phyloP scores from a whole-genome alignment of 352 stramenopile species.

The Hyaloperonospora brassicae region DNA sequence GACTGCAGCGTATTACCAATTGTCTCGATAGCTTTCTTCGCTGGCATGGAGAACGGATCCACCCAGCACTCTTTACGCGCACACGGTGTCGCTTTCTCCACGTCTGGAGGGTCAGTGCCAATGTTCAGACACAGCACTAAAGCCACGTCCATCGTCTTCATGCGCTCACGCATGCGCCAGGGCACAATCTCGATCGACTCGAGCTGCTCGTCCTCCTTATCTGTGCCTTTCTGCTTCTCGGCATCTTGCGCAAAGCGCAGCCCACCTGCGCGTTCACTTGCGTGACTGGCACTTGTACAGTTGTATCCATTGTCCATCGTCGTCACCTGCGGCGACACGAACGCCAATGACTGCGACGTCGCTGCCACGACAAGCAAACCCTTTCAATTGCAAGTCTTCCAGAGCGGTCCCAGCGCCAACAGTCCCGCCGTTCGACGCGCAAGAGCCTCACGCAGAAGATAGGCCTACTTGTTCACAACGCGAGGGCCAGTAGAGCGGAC shows the following conservation, averaged over 20 bases:
- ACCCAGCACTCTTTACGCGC: constrained; percentile 98
- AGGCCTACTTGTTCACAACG: neutral
- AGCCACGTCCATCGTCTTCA: constrained; percentile 91
- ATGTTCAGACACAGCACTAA: constrained; percentile 98
- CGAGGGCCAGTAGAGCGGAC: neutral
- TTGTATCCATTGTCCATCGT: constrained; percentile 11
- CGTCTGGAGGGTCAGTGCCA: constrained; percentile 95
- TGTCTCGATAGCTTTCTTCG: constrained; percentile 92
- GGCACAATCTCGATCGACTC: constrained; percentile 48
- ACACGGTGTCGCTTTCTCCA: constrained; percentile 94
- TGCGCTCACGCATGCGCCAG: constrained; percentile 81
- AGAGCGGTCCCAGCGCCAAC: neutral
- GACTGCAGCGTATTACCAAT: constrained; percentile 93
- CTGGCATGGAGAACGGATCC: constrained; percentile 91
- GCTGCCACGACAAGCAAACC: constrained; percentile 17
- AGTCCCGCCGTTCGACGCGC: neutral
- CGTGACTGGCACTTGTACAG: constrained; percentile 8
- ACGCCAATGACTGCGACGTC: constrained; percentile 21
- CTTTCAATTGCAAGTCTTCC: neutral
- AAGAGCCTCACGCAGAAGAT: constrained; percentile 1
- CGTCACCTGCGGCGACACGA: constrained; percentile 15
- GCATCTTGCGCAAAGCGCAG: constrained; percentile 56
- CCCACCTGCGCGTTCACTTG: constrained; percentile 33
- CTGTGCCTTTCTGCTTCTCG: constrained; percentile 23
- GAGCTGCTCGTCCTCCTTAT: constrained; percentile 18